Evolutionary conservation across 1,139 yeast genomes (phyloP), one percentile per base, ranked within the genome.

Genomic region (Blastobotrys petasosporus): DNA sequence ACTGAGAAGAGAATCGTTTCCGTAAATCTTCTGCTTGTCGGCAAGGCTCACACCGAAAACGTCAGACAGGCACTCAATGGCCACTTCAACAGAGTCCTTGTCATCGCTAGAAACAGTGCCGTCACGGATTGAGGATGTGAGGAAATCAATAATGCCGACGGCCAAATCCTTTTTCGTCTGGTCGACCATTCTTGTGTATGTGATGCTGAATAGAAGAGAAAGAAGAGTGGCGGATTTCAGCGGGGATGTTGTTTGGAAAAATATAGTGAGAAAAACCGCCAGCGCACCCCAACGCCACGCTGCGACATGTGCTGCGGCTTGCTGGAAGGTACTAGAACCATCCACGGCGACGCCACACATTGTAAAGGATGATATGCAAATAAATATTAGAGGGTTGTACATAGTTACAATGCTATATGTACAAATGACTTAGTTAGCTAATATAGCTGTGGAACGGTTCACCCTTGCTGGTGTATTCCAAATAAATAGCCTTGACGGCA

Each of bases 31-130:
- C 11, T 71, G 56, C 32, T 65, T 62, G 23, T 67, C 57, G 11
- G 67, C 61, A 37, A 71, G 71, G 52, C 79, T 76, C 31, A 92
- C 82, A 48, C 75, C 82, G 65, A 84, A 92, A 5, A 95, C 90
- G 59, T 90, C 97, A 30, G 87, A 79, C 50, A 92, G 78, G 70
- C 97, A 87, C 61, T 86, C 96, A 59, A 88, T 77, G 54, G 97
- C 97, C 44, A 92, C 95, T 55, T 90, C 97, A 61, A 92, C 75
- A n/a, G 97, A 86, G 57, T 92, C 98, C 50, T 76, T 76, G 61
- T 82, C 86, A 56, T 90, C 97, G 54, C 82, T 85, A 35, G 82
- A 70, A 44, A 90, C 76, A 41, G 77, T 75, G 46, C 86, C 85
- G 54, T 77, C 74, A 39, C 74, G 63, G 31, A 85, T 77, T 7